Percentiles rank a stretch among this genome's conserved stretches.
Conservation (phyloP, 164 flowering plant species). For the Piper longum region DNA sequence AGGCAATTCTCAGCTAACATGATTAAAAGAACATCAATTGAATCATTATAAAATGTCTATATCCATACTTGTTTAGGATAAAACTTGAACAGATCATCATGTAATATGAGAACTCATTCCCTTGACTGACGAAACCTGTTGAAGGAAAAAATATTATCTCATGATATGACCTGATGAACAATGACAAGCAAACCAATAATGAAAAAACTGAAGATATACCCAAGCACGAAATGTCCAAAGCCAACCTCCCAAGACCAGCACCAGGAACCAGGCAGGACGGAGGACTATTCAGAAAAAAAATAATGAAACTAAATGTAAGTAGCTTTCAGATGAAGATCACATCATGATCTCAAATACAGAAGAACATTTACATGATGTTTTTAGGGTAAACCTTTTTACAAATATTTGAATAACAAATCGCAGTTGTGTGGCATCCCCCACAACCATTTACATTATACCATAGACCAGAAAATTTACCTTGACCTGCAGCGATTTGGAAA, state of each 20-base stretch:
- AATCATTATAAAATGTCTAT: not conserved
- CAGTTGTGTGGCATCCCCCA: too few species aligned
- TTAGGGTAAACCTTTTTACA: too few species aligned
- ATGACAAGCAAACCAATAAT: not conserved
- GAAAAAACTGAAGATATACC: constrained; percentile 29
- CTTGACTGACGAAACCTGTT: constrained; percentile 88
- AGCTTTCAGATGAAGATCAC: too few species aligned
- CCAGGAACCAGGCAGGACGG: constrained; percentile 96
- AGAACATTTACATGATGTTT: too few species aligned
- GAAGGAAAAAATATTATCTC: not conserved
- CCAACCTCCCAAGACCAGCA: constrained; percentile 97
- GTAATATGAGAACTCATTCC: constrained; percentile 98
- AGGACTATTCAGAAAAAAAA: constrained; percentile 30
- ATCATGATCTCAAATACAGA: too few species aligned
- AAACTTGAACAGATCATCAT: constrained; percentile 99
- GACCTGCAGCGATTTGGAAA: constrained; percentile 54
- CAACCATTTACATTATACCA: too few species aligned
- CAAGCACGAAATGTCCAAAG: constrained; percentile 78
- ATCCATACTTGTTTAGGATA: constrained; percentile 82
- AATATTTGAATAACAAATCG: too few species aligned
- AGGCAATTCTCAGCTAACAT: not conserved
- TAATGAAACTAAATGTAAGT: too few species aligned
- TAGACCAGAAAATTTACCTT: constrained; percentile 24
- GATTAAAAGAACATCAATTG: not conserved
- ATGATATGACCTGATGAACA: not conserved